phyloP scores from a whole-genome alignment of 768 basidiomycete genomes.

The Serpula lacrymans region DNA sequence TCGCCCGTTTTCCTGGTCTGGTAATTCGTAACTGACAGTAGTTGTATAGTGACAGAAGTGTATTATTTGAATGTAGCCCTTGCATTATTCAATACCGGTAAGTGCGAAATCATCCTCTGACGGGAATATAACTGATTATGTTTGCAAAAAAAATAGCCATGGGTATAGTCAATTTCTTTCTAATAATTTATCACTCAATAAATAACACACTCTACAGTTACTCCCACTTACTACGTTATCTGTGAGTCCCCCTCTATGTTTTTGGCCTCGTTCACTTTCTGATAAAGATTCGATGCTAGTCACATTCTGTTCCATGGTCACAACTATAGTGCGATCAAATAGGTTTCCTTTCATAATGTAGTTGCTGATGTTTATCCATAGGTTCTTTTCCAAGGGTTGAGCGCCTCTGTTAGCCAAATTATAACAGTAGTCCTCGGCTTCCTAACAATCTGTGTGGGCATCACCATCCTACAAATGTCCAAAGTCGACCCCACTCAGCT shows the following conservation, averaged over 20 bases:
- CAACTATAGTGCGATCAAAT: constrained; percentile 62
- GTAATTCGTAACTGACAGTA: constrained; percentile 5
- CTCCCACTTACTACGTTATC: constrained; percentile 84
- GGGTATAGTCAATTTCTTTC: constrained; percentile 43
- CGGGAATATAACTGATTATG: no score
- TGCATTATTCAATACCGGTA: constrained; percentile 90
- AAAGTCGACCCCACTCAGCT: constrained; percentile 86
- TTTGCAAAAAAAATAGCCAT: no score
- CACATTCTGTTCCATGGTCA: constrained; percentile 82
- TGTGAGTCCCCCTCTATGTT: constrained; percentile 42
- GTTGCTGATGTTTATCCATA: constrained; percentile 17
- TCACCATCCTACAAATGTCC: constrained; percentile 93
- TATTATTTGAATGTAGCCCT: constrained; percentile 96
- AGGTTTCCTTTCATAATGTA: not conserved
- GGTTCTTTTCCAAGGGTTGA: constrained; percentile 89
- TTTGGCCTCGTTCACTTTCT: not conserved
- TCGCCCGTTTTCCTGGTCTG: constrained; percentile 25
- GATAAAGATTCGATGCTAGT: constrained; percentile 38
- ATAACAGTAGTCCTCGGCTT: constrained; percentile 92
- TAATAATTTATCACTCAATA: constrained; percentile 1
- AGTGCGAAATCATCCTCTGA: constrained; percentile 17
- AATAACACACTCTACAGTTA: constrained; percentile 48
- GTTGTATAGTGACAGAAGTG: constrained; percentile 71
- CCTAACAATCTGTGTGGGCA: constrained; percentile 86
- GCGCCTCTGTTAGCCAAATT: constrained; percentile 72